These are phyloP conservation scores for Truncatella angustata DNA, from an alignment of 2,329 filamentous ascomycete genomes.

Conservation along the genomic window DNA sequence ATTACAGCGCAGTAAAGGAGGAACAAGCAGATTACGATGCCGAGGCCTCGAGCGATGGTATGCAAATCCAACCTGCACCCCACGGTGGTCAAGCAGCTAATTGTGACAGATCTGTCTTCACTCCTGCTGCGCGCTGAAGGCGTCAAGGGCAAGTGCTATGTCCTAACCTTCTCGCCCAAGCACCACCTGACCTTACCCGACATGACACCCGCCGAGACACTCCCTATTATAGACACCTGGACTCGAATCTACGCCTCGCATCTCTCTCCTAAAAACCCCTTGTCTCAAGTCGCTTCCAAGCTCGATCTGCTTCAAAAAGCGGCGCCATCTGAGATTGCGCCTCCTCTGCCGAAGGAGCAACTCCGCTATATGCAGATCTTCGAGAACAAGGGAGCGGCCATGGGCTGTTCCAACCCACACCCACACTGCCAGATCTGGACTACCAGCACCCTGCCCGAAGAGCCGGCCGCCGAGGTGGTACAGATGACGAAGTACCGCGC, in stretches of 20 bases:
- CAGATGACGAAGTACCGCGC: conserved; percentile 76
- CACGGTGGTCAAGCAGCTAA: conserved; percentile 6
- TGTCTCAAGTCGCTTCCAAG: conserved; percentile 42
- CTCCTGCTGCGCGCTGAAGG: conserved; percentile 78
- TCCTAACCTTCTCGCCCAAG: conserved; percentile 87
- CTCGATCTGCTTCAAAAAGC: conserved; percentile 37
- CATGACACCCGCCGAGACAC: conserved; percentile 71
- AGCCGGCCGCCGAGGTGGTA: conserved; percentile 75
- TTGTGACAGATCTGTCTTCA: conserved; percentile 63
- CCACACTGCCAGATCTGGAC: conserved; percentile 98
- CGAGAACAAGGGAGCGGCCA: conserved; percentile 95
- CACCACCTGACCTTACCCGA: conserved; percentile 94
- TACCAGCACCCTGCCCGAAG: conserved; percentile 85
- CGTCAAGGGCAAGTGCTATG: conserved; percentile 94
- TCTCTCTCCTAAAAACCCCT: conserved; percentile 68
- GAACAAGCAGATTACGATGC: conserved; percentile 75
- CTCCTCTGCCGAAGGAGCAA: conserved; percentile 64
- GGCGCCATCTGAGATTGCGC: conserved; percentile 31
- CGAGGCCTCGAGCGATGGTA: conserved; percentile 36
- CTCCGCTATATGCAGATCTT: conserved; percentile 99
- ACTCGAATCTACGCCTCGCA: conserved; percentile 84
- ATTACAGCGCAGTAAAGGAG: conserved; percentile 96
- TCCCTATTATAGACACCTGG: conserved; percentile 87
- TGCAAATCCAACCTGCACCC: not conserved
- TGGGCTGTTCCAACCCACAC: conserved; percentile 98